Base-by-base conservation (phyloP, 331 rosid species). In the Malus hybrid region DNA sequence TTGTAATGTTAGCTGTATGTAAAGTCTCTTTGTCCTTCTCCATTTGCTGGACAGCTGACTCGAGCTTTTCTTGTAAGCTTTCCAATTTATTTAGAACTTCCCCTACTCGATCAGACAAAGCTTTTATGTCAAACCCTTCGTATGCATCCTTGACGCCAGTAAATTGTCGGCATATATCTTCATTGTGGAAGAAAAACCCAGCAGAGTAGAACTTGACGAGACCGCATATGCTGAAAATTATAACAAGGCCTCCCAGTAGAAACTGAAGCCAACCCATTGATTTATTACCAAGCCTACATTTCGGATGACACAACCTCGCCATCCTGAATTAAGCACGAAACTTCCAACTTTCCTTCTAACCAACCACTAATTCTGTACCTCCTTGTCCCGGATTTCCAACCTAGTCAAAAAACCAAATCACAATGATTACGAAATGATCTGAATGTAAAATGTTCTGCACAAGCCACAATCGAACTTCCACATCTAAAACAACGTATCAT, bases 211-310 rank as follows among this genome's bases (percentile, higher is more conserved):
- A 92, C 72, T 78, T 85, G 9, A 80, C 30, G 75, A 94, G 88
- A 68, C 92, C 87, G 56, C 84, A 80, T 62, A 86, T 52, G 82
- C 96, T 87, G 19, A 92, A 86, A 29, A 84, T 30, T 75, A 90
- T 80, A n/a, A 92, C 96, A 61, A 89, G 78, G 6, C 89, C 90
- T 72, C 97, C 96, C 67, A 92, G 62, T 8, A 84, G 63, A 30
- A 92, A 69, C 78, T 94, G 97, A 29, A 90, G 58, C 85, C 88
- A 84, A 64, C 96, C 87, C 92, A 90, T 73, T 73, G 82, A 39
- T 73, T 39, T 39, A 39, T 85, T 81, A 24, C 76, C 76, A 19
- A 78, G 28, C 61, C 79, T 89, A 71, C 85, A 84, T 79, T 84
- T 89, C 30, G 87, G 88, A 80, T 86, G 76, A 88, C 90, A 86